phyloP scores from a whole-genome alignment of 2,329 filamentous ascomycete genomes.

The Mycogone perniciosa region DNA sequence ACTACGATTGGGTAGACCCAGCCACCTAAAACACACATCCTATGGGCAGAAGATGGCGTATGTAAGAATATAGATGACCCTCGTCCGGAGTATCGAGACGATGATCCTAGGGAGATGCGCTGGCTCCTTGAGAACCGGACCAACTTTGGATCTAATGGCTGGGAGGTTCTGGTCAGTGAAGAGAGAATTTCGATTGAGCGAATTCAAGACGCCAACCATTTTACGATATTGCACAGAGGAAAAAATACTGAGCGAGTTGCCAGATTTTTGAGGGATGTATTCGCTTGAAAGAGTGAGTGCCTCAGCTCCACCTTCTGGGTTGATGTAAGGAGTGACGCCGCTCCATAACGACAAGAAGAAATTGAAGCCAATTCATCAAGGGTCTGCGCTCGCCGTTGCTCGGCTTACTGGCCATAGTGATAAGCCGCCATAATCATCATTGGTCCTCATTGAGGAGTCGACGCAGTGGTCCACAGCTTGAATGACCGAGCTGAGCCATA shows the following conservation, averaged over 20 bases:
- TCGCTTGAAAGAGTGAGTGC: too few species aligned
- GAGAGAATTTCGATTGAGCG: constrained; percentile 3
- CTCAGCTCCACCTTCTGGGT: too few species aligned
- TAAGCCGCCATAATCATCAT: too few species aligned
- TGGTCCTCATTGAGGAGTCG: too few species aligned
- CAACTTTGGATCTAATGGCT: constrained; percentile 64
- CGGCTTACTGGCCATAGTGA: too few species aligned
- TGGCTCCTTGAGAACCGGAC: constrained; percentile 63
- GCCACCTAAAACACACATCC: constrained; percentile 54
- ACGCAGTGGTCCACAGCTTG: too few species aligned
- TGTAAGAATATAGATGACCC: constrained; percentile 58
- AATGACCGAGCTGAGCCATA: too few species aligned
- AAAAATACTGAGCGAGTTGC: constrained; percentile 6
- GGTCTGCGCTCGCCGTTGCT: too few species aligned
- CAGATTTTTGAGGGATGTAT: constrained; percentile 2
- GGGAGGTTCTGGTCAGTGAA: constrained; percentile 59
- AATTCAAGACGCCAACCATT: constrained; percentile 53
- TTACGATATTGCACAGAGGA: constrained; percentile 57
- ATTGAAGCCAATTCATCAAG: too few species aligned
- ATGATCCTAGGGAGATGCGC: constrained; percentile 38
- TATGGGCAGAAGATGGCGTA: constrained; percentile 70
- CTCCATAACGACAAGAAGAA: too few species aligned
- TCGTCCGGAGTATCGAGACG: constrained; percentile 26
- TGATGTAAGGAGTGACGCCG: too few species aligned
- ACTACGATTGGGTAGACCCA: constrained; percentile 36